Conservation (phyloP, 2,329 filamentous ascomycete species). For the Phymatotrichopsis omnivora region DNA sequence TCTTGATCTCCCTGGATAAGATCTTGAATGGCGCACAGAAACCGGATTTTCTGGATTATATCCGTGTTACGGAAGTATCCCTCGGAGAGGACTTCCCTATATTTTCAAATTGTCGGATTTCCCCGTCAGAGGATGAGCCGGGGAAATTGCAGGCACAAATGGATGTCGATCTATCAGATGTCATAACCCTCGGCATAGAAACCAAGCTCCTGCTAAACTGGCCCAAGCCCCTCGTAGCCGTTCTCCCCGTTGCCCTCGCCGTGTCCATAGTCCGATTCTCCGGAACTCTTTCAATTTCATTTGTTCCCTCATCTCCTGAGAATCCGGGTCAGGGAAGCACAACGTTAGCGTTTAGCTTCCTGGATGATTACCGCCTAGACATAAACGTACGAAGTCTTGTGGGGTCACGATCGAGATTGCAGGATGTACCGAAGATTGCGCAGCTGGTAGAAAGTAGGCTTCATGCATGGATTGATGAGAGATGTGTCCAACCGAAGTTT, state of each 20-base stretch:
- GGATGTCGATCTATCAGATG: conserved; percentile 94
- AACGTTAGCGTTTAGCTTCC: conserved; percentile 88
- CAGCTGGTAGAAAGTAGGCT: conserved; percentile 70
- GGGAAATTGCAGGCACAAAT: conserved; percentile 82
- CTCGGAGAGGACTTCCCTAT: conserved; percentile 97
- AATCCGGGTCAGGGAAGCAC: conserved; percentile 46
- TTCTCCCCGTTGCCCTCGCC: conserved; percentile 81
- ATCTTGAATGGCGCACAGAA: conserved; percentile 77
- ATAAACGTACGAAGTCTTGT: conserved; percentile 71
- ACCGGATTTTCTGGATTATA: conserved; percentile 71
- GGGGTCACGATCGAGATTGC: conserved; percentile 65
- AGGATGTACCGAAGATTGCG: conserved; percentile 82
- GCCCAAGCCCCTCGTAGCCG: conserved; percentile 76
- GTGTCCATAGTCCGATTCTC: conserved; percentile 92
- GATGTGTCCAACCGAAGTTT: conserved; percentile 74
- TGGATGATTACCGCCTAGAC: conserved; percentile 77
- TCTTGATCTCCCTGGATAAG: conserved; percentile 72
- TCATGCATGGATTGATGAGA: conserved; percentile 80
- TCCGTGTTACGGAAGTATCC: conserved; percentile 52
- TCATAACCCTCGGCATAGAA: conserved; percentile 88
- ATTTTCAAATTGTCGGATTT: conserved; percentile 94
- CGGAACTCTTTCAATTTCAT: conserved; percentile 50
- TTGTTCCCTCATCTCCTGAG: conserved; percentile 51
- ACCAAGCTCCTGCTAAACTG: conserved; percentile 93
- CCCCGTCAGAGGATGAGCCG: conserved; percentile 69